Evolutionary conservation across 495 filamentous ascomycete genomes (phyloP), one percentile per base, ranked within the genome.

Genomic region (Aspergillus affinis): DNA sequence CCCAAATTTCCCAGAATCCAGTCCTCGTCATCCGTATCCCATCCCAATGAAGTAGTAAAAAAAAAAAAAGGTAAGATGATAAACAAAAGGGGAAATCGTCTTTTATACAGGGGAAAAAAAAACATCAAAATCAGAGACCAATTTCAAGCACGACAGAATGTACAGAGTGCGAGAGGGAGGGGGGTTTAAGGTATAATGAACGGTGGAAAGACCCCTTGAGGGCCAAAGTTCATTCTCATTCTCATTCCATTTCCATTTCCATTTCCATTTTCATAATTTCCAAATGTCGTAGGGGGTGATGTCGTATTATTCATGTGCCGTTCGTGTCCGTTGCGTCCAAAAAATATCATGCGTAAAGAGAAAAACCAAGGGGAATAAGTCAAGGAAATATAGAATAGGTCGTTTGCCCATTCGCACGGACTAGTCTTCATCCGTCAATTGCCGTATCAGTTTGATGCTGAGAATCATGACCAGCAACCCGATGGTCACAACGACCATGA

Each of bases 391-490:
- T 50, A 21, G 19, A 52, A 21, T 20, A 20, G 19, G 32, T 13
- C 23, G 13, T 20, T 44, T 59, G 17, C 49, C 49, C 12, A 41
- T 20, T 26, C n/a, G 29, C n/a, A 20, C 20, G 10, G 54, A 49
- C 66, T 59, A 72, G 20, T 75, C 75, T 3, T 82, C 80, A 59
- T 84, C 81, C 12, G 81, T 82, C 71, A 84, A 69, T 55, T 78
- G 69, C 27, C 82, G 72, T 67, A 94, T 73, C 29, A 95, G 77
- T 32, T 84, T 81, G 64, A 96, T 91, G 75, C 91, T 96, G 70
- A 96, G 76, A 61, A 96, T 95, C 93, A 98, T 98, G 63, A 97
- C 88, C 44, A 98, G 78, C 72, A 98, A 72, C 23, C 93, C 93
- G 69, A 97, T 95, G 18, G 93, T 96, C 29, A 96, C 92, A 36